Conservation (phyloP, 805 yeast genomes). For the Pichia membranifaciens region DNA sequence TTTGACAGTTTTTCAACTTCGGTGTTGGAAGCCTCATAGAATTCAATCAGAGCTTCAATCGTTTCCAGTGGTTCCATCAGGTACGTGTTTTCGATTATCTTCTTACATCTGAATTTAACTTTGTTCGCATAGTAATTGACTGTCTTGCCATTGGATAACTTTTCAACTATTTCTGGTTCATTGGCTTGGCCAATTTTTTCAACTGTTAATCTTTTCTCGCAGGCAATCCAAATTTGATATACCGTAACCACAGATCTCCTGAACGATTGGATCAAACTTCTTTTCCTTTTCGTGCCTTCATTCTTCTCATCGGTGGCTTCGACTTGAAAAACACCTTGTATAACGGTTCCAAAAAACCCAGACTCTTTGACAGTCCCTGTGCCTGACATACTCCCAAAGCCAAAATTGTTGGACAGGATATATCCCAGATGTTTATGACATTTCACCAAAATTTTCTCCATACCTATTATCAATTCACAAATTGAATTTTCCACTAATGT, state of each 20-base stretch:
- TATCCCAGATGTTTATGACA: slow-evolving; percentile 48
- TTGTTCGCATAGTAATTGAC: slow-evolving; percentile 46
- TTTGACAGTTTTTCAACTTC: slow-evolving; percentile 8
- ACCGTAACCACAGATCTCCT: slow-evolving; percentile 51
- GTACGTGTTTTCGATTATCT: slow-evolving; percentile 57
- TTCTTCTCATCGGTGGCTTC: slow-evolving; percentile 54
- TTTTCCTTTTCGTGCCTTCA: slow-evolving; percentile 47
- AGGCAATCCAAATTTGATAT: slow-evolving; percentile 66
- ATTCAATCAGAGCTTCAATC: slow-evolving; percentile 54
- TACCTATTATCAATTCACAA: slow-evolving; percentile 44
- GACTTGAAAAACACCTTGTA: slow-evolving; percentile 72
- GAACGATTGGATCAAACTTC: slow-evolving; percentile 56
- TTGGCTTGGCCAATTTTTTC: not conserved
- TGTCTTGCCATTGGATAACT: slow-evolving; percentile 25
- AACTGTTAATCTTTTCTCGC: slow-evolving; percentile 36
- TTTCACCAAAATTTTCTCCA: slow-evolving; percentile 58
- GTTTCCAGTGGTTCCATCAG: slow-evolving; percentile 67
- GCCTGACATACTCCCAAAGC: slow-evolving; percentile 12
- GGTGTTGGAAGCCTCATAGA: slow-evolving; percentile 19
- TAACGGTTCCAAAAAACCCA: slow-evolving; percentile 60
- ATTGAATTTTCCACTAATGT: slow-evolving; percentile 35
- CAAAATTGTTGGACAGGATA: slow-evolving; percentile 17
- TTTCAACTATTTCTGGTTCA: not conserved
- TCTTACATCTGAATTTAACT: slow-evolving; percentile 64
- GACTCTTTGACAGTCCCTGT: slow-evolving; percentile 32